Evolutionary conservation across 768 basidiomycete genomes (phyloP).

Genomic region (Agaricus blazei): DNA sequence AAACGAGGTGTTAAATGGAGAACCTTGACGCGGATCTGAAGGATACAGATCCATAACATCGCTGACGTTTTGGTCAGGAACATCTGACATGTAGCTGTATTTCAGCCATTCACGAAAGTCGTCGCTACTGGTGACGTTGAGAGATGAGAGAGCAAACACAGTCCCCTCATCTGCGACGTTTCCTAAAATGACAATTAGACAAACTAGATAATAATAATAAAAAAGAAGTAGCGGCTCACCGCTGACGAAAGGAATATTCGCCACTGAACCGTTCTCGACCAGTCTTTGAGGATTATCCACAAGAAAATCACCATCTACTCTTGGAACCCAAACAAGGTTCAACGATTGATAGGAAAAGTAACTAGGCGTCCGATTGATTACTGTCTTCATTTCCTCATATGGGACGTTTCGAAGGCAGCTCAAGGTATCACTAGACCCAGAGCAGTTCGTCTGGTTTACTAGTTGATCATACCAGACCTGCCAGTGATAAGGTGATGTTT

Average conservation of each 20-base stretch:
- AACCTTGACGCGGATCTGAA: constrained; percentile 32
- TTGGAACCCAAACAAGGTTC: constrained; percentile 39
- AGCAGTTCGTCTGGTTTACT: constrained; percentile 32
- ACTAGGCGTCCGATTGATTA: constrained; percentile 23
- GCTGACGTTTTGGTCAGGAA: constrained; percentile 15
- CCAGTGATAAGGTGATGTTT: constrained; percentile 5
- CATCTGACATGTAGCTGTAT: constrained; percentile 17
- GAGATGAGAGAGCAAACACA: constrained; percentile 35
- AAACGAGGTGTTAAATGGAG: constrained; percentile 43
- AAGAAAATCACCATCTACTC: constrained; percentile 46
- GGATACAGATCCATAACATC: constrained; percentile 29
- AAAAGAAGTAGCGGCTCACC: constrained; percentile 8
- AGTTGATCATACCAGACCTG: constrained; percentile 32
- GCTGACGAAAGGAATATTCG: constrained; percentile 45
- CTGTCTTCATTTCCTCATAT: constrained; percentile 22
- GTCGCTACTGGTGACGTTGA: constrained; percentile 32
- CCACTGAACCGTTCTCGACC: constrained; percentile 37
- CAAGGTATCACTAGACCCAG: constrained; percentile 27
- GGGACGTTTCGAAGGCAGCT: constrained; percentile 36
- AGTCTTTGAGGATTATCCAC: constrained; percentile 36
- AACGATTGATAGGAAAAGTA: constrained; percentile 30
- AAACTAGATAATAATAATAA: too few species aligned
- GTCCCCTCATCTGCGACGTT: constrained; percentile 58
- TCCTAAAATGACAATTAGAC: constrained; percentile 19
- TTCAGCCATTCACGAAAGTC: constrained; percentile 17